Conservation (phyloP, 768 basidiomycete genomes). For the Mycena polygramma region DNA sequence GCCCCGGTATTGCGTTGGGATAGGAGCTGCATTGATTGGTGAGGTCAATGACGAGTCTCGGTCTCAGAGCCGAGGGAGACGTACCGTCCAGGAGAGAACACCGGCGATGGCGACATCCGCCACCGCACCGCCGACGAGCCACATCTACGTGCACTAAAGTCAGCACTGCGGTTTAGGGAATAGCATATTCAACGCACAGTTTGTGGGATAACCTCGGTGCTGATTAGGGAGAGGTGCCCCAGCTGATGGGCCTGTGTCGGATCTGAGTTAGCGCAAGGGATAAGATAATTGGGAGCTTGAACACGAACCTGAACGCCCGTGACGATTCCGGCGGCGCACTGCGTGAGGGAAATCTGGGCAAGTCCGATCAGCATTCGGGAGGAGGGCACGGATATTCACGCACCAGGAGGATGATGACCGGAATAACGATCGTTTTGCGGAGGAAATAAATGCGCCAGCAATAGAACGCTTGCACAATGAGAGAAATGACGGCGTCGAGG, state of each 20-base stretch:
- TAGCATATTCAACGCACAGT: conserved; percentile 4
- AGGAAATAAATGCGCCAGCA: conserved; percentile 37
- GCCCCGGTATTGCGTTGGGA: neutral
- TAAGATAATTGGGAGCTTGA: too few relatives aligned
- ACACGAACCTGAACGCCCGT: conserved; percentile 23
- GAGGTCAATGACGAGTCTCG: too few relatives aligned
- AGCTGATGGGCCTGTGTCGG: conserved; percentile 24
- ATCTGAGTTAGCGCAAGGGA: too few relatives aligned
- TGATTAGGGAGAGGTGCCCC: conserved; percentile 25
- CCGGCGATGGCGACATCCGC: conserved; percentile 33
- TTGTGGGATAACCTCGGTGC: conserved; percentile 25
- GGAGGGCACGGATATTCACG: neutral
- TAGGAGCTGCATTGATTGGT: conserved; percentile 2
- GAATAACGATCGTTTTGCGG: conserved; percentile 13
- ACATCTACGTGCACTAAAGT: conserved; percentile 12
- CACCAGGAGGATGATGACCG: conserved; percentile 28
- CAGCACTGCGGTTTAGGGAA: neutral
- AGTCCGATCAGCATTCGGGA: neutral
- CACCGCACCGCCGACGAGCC: conserved; percentile 33
- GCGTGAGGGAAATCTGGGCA: conserved; percentile 19
- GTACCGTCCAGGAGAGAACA: conserved; percentile 27
- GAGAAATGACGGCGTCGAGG: conserved; percentile 35
- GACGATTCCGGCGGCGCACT: conserved; percentile 22
- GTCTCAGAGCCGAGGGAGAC: neutral
- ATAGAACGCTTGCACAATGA: conserved; percentile 39